Base-by-base conservation (phyloP, 2,329 filamentous ascomycete species). In the Tolypocladium ophioglossoides region DNA sequence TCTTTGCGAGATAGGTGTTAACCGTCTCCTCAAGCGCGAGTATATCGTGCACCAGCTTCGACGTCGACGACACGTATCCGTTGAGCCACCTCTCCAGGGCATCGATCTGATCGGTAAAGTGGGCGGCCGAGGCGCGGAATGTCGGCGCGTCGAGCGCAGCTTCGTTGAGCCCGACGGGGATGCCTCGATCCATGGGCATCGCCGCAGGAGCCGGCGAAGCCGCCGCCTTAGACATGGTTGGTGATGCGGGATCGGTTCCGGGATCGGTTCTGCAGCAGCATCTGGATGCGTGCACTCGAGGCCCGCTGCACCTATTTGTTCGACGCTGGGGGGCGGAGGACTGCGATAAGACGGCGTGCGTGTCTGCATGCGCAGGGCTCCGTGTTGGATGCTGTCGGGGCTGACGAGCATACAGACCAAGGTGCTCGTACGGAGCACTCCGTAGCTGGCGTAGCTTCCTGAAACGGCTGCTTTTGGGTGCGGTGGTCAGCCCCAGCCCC, bases 81-180 rank as follows among this genome's bases (percentile, higher is more conserved):
- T 80, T 91, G 34, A 99, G 87, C 94, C 94, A 99, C 78, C 83
- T 84, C 71, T 97, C 94, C 56, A 97, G 81, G 54, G 84, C 80
- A 60, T 97, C 94, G 64, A 96, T 83, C 74, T 99, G 92, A 60
- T 97, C 94, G 58, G 84, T 80, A 67, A 96, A 96, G 73, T 96
- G 90, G 49, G 87, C 74, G 44, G 89, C 83, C 24, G 89, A 89
- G 49, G 91, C 89, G 60, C 94, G 89, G 70, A 97, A 97, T 38
- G 91, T 95, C 30, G 94, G 94, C 40, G 91, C 96, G 72, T 99
- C 94, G 74, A 97, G 87, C 22, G 91, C 88, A 51, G 94, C 94
- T 79, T 99, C 94, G 73, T 92, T 94, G 62, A 97, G 80, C 57
- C 85, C 85, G 38, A 97, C 91, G 47, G 94, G 90, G 55, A 83